These are phyloP conservation scores for Neofusicoccum laricinum DNA, from an alignment of 2,329 filamentous ascomycete species.

Conservation along the genomic window DNA sequence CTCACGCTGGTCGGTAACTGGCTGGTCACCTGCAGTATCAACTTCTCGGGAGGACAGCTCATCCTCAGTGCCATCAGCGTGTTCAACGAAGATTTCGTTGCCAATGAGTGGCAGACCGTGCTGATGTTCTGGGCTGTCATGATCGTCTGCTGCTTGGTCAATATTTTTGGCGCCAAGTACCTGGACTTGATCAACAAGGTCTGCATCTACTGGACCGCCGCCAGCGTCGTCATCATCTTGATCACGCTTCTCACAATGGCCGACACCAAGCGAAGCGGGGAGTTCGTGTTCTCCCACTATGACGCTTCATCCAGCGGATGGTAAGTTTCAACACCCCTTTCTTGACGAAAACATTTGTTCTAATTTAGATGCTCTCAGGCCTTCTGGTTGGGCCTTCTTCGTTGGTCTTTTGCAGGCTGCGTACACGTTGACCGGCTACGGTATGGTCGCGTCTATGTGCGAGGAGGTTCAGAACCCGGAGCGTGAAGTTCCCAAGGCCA, in stretches of 20 bases:
- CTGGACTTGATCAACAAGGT: conserved; percentile 69
- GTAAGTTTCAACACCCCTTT: conserved; percentile 29
- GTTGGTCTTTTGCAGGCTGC: conserved; percentile 66
- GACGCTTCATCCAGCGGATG: conserved; percentile 65
- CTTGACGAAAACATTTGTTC: conserved; percentile 14
- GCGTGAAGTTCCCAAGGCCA: conserved; percentile 67
- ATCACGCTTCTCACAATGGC: conserved; percentile 62
- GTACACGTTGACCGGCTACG: conserved; percentile 64
- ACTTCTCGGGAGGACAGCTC: conserved; percentile 69
- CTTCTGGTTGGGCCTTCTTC: conserved; percentile 69
- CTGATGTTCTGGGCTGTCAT: conserved; percentile 71
- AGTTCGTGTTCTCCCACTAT: conserved; percentile 67
- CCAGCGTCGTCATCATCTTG: conserved; percentile 66
- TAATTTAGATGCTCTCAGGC: conserved; percentile 37
- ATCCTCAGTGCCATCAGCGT: conserved; percentile 66
- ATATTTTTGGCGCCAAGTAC: conserved; percentile 61
- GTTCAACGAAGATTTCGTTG: conserved; percentile 66
- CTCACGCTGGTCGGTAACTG: conserved; percentile 71
- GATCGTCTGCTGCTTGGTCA: conserved; percentile 61
- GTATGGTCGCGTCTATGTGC: conserved; percentile 70
- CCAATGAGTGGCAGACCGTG: conserved; percentile 68
- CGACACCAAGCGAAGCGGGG: conserved; percentile 54
- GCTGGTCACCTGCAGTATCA: conserved; percentile 64
- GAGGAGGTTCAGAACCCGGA: conserved; percentile 69
- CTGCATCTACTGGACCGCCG: conserved; percentile 70